Evolutionary conservation across 495 filamentous ascomycete genomes (phyloP).

Genomic region (Lentithecium fluviatile): DNA sequence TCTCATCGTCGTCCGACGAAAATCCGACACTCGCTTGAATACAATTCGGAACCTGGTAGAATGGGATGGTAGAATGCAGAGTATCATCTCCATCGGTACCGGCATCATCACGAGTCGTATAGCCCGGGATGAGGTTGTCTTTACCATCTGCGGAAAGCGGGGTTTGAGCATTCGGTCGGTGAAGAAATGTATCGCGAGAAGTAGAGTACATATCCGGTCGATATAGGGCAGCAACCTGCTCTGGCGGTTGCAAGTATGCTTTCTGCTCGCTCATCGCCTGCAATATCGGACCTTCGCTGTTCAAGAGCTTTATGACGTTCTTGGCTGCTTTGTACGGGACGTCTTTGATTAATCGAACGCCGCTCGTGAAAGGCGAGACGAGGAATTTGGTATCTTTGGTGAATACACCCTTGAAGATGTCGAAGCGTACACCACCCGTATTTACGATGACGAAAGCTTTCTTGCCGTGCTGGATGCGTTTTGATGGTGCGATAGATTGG

Average conservation of each 20-base stretch:
- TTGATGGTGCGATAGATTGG: slow-evolving; percentile 52
- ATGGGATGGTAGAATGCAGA: slow-evolving; percentile 68
- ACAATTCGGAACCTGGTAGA: slow-evolving; percentile 78
- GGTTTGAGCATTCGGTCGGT: not conserved
- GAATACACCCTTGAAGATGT: slow-evolving; percentile 89
- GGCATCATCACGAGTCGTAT: slow-evolving; percentile 83
- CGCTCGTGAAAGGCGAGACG: slow-evolving; percentile 83
- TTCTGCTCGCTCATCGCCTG: slow-evolving; percentile 27
- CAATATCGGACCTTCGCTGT: slow-evolving; percentile 64
- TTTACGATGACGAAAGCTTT: slow-evolving; percentile 76
- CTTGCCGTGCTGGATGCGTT: slow-evolving; percentile 40
- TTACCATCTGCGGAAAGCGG: not conserved
- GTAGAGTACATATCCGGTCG: not conserved
- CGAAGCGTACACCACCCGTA: slow-evolving; percentile 88
- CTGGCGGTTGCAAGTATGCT: slow-evolving; percentile 44
- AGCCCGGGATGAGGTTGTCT: slow-evolving; percentile 56
- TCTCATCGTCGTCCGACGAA: slow-evolving; percentile 38
- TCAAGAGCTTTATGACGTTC: slow-evolving; percentile 69
- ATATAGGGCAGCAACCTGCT: slow-evolving; percentile 36
- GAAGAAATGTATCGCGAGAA: not conserved
- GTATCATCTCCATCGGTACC: slow-evolving; percentile 92
- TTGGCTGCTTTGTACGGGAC: slow-evolving; percentile 73
- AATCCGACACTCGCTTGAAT: slow-evolving; percentile 66
- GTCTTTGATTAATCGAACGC: slow-evolving; percentile 73
- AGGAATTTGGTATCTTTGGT: slow-evolving; percentile 81